Percentiles rank a stretch among this genome's conserved stretches.
Evolutionary conservation across 176 grass and related monocot species (phyloP).

Genomic region (Ensete ventricosum): DNA sequence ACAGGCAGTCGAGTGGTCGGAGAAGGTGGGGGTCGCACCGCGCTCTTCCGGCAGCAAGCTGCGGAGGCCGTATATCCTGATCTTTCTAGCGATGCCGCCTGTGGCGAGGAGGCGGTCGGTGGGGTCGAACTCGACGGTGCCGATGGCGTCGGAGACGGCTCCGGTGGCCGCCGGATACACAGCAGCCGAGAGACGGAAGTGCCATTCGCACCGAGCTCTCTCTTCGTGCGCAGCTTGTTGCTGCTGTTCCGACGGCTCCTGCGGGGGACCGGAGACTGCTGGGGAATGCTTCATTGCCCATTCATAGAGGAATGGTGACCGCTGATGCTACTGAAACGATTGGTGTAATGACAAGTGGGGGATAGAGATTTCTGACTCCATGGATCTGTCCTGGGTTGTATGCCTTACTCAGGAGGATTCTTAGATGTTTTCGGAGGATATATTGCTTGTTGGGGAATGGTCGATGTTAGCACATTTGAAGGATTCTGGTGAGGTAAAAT

Average conservation of each 20-base stretch:
- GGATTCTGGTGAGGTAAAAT: too few species aligned
- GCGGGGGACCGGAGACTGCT: neutral
- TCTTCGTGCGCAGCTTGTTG: neutral
- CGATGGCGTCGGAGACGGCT: slow-evolving; percentile 49
- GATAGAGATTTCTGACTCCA: neutral
- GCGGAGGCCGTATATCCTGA: slow-evolving; percentile 47
- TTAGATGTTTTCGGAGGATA: too few species aligned
- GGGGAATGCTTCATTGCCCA: slow-evolving; percentile 2
- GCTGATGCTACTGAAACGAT: neutral
- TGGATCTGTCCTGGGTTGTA: neutral
- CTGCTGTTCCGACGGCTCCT: neutral
- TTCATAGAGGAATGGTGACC: neutral
- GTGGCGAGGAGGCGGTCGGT: slow-evolving; percentile 59
- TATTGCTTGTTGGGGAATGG: too few species aligned
- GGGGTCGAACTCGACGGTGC: slow-evolving; percentile 68
- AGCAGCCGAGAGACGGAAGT: slow-evolving; percentile 53
- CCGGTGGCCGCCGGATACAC: slow-evolving; percentile 33
- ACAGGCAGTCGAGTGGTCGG: slow-evolving; percentile 14
- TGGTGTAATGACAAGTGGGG: neutral
- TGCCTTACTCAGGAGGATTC: too few species aligned
- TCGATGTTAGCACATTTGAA: too few species aligned
- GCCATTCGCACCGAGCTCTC: slow-evolving; percentile 39
- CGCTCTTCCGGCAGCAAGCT: neutral
- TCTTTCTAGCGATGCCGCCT: slow-evolving; percentile 79
- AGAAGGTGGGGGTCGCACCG: neutral